Percentiles rank a stretch among this genome's conserved stretches.
Evolutionary conservation across 2,329 filamentous ascomycete genomes (phyloP).

Genomic region (Phaeosphaeriaceae sp.): DNA sequence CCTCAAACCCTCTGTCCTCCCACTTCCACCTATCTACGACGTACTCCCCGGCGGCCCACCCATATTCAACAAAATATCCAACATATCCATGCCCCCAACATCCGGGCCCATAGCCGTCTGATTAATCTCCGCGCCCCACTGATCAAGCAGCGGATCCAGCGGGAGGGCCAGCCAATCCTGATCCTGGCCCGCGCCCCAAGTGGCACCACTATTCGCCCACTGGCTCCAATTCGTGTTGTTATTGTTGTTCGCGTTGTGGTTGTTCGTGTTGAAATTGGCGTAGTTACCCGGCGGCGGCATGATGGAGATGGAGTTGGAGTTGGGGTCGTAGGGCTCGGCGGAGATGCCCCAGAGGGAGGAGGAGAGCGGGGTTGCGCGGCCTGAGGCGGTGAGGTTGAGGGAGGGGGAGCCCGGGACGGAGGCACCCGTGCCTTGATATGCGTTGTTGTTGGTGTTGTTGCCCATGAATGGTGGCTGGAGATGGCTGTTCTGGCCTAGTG

Average conservation of each 20-base stretch:
- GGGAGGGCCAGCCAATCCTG: constrained; percentile 69
- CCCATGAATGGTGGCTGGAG: constrained; percentile 24
- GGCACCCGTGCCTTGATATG: constrained; percentile 25
- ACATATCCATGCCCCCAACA: constrained; percentile 64
- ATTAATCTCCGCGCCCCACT: constrained; percentile 64
- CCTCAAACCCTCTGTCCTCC: not conserved
- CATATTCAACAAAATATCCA: constrained; percentile 56
- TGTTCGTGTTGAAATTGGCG: constrained; percentile 14
- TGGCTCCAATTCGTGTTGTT: constrained; percentile 22
- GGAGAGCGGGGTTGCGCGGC: constrained; percentile 42
- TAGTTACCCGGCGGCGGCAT: constrained; percentile 56
- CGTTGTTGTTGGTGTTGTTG: not conserved
- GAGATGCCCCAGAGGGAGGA: constrained; percentile 53
- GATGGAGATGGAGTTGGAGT: constrained; percentile 51
- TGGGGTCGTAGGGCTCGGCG: constrained; percentile 54
- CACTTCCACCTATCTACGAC: constrained; percentile 5
- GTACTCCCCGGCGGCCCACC: constrained; percentile 38
- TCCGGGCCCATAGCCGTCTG: constrained; percentile 66
- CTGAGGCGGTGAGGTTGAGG: constrained; percentile 35
- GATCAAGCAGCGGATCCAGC: constrained; percentile 66
- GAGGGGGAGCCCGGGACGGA: constrained; percentile 36
- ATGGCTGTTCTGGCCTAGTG: constrained; percentile 20
- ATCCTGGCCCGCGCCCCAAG: constrained; percentile 32
- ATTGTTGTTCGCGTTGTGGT: constrained; percentile 16
- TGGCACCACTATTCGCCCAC: constrained; percentile 29